These are phyloP conservation scores for Pyrenochaeta sp. DNA, from an alignment of 2,329 filamentous ascomycete genomes.

Conservation along the genomic window DNA sequence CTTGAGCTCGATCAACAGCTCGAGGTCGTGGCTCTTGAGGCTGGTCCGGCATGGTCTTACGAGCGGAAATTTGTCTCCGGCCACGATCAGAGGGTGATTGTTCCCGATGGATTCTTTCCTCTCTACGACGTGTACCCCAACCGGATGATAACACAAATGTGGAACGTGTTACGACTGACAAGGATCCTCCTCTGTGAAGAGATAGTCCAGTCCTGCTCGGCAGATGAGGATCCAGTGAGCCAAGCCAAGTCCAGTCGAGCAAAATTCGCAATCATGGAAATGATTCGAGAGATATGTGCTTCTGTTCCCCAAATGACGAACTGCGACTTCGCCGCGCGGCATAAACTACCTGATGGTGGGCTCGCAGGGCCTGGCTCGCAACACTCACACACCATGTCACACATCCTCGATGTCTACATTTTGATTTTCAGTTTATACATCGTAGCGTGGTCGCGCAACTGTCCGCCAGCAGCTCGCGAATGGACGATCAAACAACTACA, in stretches of 20 bases:
- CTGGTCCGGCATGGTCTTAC: slow-evolving; percentile 22
- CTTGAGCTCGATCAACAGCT: slow-evolving; percentile 35
- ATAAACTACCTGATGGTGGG: slow-evolving; percentile 18
- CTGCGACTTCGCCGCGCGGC: slow-evolving; percentile 25
- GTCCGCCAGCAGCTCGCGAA: slow-evolving; percentile 2
- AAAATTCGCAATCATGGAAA: slow-evolving; percentile 23
- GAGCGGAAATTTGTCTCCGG: slow-evolving; percentile 12
- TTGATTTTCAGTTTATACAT: slow-evolving; percentile 25
- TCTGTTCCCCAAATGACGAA: slow-evolving; percentile 43
- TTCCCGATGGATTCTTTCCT: slow-evolving; percentile 16
- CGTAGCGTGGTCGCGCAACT: slow-evolving; percentile 19
- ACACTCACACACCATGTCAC: slow-evolving; percentile 22
- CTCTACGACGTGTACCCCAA: slow-evolving; percentile 42
- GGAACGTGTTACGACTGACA: slow-evolving; percentile 43
- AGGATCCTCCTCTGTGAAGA: slow-evolving; percentile 44
- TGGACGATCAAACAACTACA: slow-evolving; percentile 18
- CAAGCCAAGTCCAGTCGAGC: slow-evolving; percentile 10
- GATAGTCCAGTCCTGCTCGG: slow-evolving; percentile 18
- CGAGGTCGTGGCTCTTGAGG: slow-evolving; percentile 28
- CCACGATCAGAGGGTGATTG: slow-evolving; percentile 1
- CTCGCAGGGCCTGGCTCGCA: not conserved
- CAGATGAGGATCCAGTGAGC: slow-evolving; percentile 3
- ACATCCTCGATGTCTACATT: slow-evolving; percentile 28
- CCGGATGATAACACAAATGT: slow-evolving; percentile 39
- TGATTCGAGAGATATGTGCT: slow-evolving; percentile 44